phyloP scores from a whole-genome alignment of 2,329 filamentous ascomycete genomes.

The Macroventuria anomochaeta region DNA sequence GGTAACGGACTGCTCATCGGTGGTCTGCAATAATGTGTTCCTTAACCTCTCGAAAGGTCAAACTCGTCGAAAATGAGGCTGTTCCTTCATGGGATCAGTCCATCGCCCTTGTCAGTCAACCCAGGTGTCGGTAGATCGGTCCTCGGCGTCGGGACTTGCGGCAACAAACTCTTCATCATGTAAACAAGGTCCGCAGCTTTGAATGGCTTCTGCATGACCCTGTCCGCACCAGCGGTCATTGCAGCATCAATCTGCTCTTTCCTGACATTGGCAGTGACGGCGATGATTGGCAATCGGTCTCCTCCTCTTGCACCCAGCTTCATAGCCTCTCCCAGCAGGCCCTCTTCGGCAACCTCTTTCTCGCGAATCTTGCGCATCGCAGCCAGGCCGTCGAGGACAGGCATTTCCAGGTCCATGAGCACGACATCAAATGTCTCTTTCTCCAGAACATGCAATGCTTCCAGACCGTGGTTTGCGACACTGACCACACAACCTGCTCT shows the following conservation, averaged over 20 bases:
- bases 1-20: not conserved
- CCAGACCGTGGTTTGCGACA: conserved; percentile 48
- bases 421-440: conserved; percentile 40
- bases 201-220: conserved; percentile 48
- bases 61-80: not conserved
- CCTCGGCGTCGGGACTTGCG: conserved; percentile 24
- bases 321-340: conserved; percentile 21
- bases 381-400: conserved; percentile 56
- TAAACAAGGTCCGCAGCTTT: conserved; percentile 43
- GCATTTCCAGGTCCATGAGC: conserved; percentile 63
- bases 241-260: conserved; percentile 46
- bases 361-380: conserved; percentile 57
- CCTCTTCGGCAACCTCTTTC: conserved; percentile 50
- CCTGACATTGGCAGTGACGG: conserved; percentile 48
- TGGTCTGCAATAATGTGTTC: too few relatives aligned
- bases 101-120: conserved; percentile 13
- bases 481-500: conserved; percentile 42
- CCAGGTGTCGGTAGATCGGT: conserved; percentile 29
- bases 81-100: conserved; percentile 24
- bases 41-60: not conserved
- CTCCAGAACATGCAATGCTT: conserved; percentile 45
- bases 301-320: conserved; percentile 30
- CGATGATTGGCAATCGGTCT: conserved; percentile 43
- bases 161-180: conserved; percentile 45
- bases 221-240: conserved; percentile 44